Evolutionary conservation across 176 grass and related monocot species (phyloP).

Genomic region (Coix lacrymajobi): DNA sequence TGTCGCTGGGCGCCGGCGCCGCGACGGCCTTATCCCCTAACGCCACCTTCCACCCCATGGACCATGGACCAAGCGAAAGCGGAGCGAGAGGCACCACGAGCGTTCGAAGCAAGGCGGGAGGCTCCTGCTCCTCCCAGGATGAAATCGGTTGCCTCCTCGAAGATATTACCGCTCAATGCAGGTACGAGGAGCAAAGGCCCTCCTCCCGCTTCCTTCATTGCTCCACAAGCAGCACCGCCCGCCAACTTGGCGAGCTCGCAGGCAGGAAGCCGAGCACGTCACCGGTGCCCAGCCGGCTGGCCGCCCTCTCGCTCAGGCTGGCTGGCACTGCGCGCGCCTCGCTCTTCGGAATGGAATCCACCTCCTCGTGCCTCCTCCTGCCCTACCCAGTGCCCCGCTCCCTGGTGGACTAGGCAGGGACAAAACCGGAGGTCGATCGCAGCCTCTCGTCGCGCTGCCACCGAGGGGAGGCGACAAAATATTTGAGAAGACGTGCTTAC

Average conservation of each 20-base stretch:
- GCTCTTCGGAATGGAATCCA: too few relatives aligned
- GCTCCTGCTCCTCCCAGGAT: not conserved
- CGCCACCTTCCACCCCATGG: constrained; percentile 43
- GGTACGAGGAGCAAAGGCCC: not conserved
- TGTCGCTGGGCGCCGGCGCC: constrained; percentile 21
- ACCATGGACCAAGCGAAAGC: constrained; percentile 35
- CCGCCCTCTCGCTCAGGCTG: not conserved
- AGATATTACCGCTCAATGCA: too few relatives aligned
- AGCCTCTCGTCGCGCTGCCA: too few relatives aligned
- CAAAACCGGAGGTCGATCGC: not conserved
- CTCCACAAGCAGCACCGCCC: not conserved
- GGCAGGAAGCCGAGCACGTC: not conserved
- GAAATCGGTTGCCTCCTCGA: constrained; percentile 22
- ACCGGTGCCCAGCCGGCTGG: not conserved
- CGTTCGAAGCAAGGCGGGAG: not conserved
- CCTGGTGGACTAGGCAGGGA: not conserved
- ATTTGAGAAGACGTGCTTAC: too few relatives aligned
- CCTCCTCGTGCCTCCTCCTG: not conserved
- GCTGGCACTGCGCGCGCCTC: not conserved
- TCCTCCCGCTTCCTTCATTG: not conserved
- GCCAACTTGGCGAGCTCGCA: not conserved
- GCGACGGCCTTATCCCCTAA: constrained; percentile 22
- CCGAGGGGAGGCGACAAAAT: too few relatives aligned
- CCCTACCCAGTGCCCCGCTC: not conserved
- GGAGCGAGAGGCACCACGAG: not conserved